Conservation (phyloP, 208 protist genomes). For the Trypanosoma brucei region DNA sequence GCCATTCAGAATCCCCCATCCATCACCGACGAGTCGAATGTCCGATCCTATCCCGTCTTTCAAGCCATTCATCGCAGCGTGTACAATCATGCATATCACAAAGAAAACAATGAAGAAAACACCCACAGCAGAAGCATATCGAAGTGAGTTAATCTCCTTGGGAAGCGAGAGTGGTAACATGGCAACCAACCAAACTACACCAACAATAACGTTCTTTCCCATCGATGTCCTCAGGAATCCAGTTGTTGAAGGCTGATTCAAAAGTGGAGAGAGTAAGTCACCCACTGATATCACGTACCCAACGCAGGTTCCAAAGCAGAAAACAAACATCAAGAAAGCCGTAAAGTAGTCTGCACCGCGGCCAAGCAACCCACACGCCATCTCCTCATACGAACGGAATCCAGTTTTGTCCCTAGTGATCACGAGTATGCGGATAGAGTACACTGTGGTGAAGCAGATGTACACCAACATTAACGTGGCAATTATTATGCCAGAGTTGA, state of each 20-base stretch:
- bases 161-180: constrained; percentile 78
- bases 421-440: constrained; percentile 71
- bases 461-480: constrained; percentile 44
- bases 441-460: constrained; percentile 57
- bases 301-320: constrained; percentile 78
- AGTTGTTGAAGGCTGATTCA: constrained; percentile 27
- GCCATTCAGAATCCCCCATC: constrained; percentile 46
- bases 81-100: constrained; percentile 67
- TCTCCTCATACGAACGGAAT: constrained; percentile 73
- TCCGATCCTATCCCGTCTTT: constrained; percentile 25
- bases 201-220: constrained; percentile 41
- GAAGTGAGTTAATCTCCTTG: constrained; percentile 86
- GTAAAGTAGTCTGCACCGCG: constrained; percentile 63
- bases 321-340: constrained; percentile 68
- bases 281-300: constrained; percentile 76
- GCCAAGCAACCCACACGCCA: constrained; percentile 58
- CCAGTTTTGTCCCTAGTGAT: constrained; percentile 58
- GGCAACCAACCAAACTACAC: constrained; percentile 50
- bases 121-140: constrained; percentile 68
- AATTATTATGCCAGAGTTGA: constrained; percentile 57
- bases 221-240: constrained; percentile 36
- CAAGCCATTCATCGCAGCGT: constrained; percentile 44
- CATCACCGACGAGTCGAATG: constrained; percentile 33
- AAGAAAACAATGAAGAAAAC: constrained; percentile 74
- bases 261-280: constrained; percentile 55